These are phyloP conservation scores for Plenodomus biglobosus DNA, from an alignment of 2,329 filamentous ascomycete genomes.

Conservation along the genomic window DNA sequence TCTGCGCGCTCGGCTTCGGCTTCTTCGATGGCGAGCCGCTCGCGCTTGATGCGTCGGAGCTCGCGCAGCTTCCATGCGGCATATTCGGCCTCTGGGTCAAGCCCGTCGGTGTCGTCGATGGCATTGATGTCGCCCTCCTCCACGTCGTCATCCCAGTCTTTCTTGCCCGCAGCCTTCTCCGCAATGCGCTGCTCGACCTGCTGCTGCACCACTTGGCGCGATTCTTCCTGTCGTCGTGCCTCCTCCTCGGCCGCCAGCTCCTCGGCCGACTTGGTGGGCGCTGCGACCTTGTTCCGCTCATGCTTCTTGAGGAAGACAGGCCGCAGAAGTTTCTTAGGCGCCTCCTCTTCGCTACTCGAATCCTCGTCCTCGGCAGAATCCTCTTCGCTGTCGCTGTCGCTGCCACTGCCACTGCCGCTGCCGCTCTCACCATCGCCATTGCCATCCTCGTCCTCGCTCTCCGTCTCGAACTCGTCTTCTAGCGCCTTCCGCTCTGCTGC, in stretches of 20 bases:
- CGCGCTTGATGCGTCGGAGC: conserved; percentile 82
- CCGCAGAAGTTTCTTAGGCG: conserved; percentile 59
- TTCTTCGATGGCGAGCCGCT: conserved; percentile 79
- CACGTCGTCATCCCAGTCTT: conserved; percentile 77
- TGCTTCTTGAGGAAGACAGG: conserved; percentile 69
- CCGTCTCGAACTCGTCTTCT: conserved; percentile 63
- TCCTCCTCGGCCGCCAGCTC: conserved; percentile 53
- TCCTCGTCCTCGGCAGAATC: conserved; percentile 55
- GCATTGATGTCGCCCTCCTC: conserved; percentile 69
- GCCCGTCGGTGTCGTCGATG: conserved; percentile 84
- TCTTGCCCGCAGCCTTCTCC: conserved; percentile 72
- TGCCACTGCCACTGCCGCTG: conserved; percentile 15
- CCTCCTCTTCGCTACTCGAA: conserved; percentile 61
- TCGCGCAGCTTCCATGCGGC: conserved; percentile 95
- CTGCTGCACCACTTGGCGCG: conserved; percentile 81
- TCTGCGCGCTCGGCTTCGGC: conserved; percentile 85
- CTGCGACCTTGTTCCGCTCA: conserved; percentile 52
- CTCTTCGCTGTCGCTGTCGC: conserved; percentile 27
- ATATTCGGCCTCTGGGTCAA: conserved; percentile 84
- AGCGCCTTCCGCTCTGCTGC: conserved; percentile 39
- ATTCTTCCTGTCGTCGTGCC: conserved; percentile 66
- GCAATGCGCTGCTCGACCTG: conserved; percentile 82
- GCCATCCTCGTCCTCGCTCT: conserved; percentile 44
- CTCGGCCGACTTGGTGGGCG: conserved; percentile 41
- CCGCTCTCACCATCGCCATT: conserved; percentile 14